Base-by-base conservation (phyloP, 768 basidiomycete species). In the Mycena galopus region DNA sequence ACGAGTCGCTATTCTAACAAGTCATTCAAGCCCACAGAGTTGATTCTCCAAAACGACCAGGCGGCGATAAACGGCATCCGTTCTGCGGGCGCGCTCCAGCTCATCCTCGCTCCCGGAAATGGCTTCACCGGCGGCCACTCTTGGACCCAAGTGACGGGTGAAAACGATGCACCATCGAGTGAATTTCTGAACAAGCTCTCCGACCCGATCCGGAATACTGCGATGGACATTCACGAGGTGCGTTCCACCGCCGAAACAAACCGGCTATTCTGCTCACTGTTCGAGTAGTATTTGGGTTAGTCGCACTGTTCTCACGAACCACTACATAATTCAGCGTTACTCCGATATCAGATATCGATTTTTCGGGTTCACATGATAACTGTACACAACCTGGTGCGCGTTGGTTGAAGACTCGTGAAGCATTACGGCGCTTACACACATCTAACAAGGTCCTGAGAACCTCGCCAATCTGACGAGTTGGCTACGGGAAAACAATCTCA, bases 171-270 rank as follows among this genome's bases (percentile, higher is more conserved):
- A 0, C 86, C 86, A 1, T 86, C 85, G 0, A 85, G 84, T 42
- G 84, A 86, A 25, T 85, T 84, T 72, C 47, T 87, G 80, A 82
- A 84, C 56, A 80, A 81, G 72, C 76, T 87, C 11, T 74, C 77
- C 3, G 86, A 87, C 74, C 85, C 86, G 10, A 42, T 84, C 11
- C 69, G 79, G 21, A 87, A 87, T 66, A 81, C 81, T 1, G 86
- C 85, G n/a, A 85, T 87, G 65, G 86, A 87, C 75, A 75, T 86
- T 23, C 86, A 87, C 69, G 86, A 87, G 79, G 83, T 84, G 51
- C 14, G 78, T 74, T 3, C 9, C 1, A 23, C 32, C 10, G 30
- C 6, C 27, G 1, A 16, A 17, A 2, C n/a, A 8, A n/a, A 9
- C 44, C 1, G 44, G 12, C 65, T 27, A 16, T 51, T 47, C 35